These are phyloP conservation scores for Cicer pinnatifidum DNA, from an alignment of 306 rosid genomes.

Conservation along the genomic window DNA sequence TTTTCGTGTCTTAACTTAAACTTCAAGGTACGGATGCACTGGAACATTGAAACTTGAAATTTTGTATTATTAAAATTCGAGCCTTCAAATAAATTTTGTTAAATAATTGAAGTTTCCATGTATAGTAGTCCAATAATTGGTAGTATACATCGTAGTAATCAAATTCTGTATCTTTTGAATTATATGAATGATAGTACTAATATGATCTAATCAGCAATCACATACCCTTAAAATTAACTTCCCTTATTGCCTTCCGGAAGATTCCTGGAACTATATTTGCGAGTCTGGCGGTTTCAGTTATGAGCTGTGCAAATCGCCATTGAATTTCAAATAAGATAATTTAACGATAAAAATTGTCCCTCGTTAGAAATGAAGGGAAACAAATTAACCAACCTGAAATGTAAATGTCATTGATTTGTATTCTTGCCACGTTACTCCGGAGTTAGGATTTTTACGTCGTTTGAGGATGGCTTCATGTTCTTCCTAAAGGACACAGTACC, in stretches of 20 bases:
- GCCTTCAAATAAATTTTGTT: neutral
- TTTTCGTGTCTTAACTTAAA: constrained; percentile 34
- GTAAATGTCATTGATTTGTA: constrained; percentile 97
- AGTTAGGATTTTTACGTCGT: constrained; percentile 63
- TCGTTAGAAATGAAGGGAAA: neutral
- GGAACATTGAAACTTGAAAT: constrained; percentile 23
- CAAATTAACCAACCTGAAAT: constrained; percentile 65
- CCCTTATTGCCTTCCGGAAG: constrained; percentile 81
- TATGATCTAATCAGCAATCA: neutral
- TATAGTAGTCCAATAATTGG: constrained; percentile 33
- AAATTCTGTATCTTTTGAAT: constrained; percentile 3
- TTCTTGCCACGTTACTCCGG: constrained; percentile 88
- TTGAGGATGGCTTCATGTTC: constrained; percentile 82
- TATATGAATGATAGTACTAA: neutral
- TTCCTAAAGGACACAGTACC: constrained; percentile 55
- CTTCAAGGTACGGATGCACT: constrained; percentile 34
- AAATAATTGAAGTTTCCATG: neutral
- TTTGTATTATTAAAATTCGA: constrained; percentile 23
- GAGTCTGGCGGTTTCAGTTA: constrained; percentile 90
- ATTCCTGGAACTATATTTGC: constrained; percentile 97
- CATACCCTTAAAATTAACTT: constrained; percentile 78
- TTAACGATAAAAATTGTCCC: neutral
- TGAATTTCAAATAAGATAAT: constrained; percentile 34
- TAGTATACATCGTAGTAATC: neutral
- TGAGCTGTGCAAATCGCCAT: constrained; percentile 64